Evolutionary conservation across 202 grass and related monocot species (phyloP), one percentile per base, ranked within the genome.

Genomic region (Panicum virgatum): DNA sequence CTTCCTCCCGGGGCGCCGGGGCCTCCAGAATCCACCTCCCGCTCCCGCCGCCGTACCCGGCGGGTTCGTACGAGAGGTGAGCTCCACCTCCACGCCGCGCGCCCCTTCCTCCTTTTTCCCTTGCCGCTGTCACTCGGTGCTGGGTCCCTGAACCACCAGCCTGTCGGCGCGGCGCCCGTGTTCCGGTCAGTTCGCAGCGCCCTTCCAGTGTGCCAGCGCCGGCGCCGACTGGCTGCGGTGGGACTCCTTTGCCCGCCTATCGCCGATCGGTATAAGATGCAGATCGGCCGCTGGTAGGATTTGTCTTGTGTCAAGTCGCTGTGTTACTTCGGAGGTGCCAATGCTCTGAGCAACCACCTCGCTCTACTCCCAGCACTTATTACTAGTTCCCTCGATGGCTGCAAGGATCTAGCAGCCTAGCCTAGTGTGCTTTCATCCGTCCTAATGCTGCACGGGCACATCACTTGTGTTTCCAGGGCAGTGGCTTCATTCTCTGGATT

Each of bases 1-100:
- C 36, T 9, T 8, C 43, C 18, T 9, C 14, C 43, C 18, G 2
- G 74, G 57, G 14, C 44, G 34, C 47, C 27, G 6, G 10, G 66
- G 11, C 66, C 13, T 20, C 57, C 9, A 62, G 12, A 27, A 2
- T 10, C 30, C 46, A 2, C 32, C 40, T 43, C 0, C 18, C 12
- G 43, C 12, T 62, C 26, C 57, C 46, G 25, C 25, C 36, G 46
- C 20, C 74, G 38, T 2, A 20, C 39, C 4, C 29, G 3, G 3
- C 32, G 32, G 3, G 32, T 34, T 50, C 11, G 34, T 15, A 47
- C 70, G 62, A 48, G 70, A 85, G 82, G 82, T 82, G 39, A 85
- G 82, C 78, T 44, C 27, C 77, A 1, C 81, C 78, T 44, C 27
- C 77, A 1, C 81, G 7, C 46, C 32, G 16, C 42, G 12, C 9